Percentiles rank a stretch among this genome's conserved stretches.
Conservation (phyloP, 75 land plant species). For the Adiantum capillusveneris region DNA sequence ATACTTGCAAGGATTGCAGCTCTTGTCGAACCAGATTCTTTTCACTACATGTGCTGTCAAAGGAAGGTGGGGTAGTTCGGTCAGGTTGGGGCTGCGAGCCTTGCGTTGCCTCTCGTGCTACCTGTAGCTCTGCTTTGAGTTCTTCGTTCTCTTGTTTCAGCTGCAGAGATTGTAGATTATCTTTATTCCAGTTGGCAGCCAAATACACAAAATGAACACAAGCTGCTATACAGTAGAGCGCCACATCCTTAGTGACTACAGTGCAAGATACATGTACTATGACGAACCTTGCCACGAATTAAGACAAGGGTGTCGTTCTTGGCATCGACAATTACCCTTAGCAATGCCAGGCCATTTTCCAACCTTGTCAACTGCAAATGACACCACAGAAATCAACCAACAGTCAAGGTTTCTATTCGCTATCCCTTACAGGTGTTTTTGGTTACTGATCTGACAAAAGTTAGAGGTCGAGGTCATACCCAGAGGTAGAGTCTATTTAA, state of each 20-base stretch:
- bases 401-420: too few species aligned
- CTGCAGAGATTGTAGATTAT: slow-evolving; percentile 15
- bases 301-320: slow-evolving; percentile 36
- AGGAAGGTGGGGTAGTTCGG: background rate
- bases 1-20: slow-evolving; percentile 27
- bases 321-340: slow-evolving; percentile 37
- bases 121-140: slow-evolving; percentile 21
- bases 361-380: slow-evolving; percentile 20
- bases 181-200: background rate
- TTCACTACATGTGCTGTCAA: slow-evolving; percentile 18
- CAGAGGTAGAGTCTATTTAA: too few species aligned
- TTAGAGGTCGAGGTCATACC: too few species aligned
- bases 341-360: slow-evolving; percentile 24
- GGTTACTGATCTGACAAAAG: too few species aligned
- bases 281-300: slow-evolving; percentile 31
- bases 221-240: background rate
- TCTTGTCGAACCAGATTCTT: slow-evolving; percentile 34
- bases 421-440: too few species aligned
- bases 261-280: background rate
- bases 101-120: slow-evolving; percentile 11
- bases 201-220: background rate
- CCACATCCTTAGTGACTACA: background rate
- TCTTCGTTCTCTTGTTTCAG: slow-evolving; percentile 42
- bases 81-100: background rate
- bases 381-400: background rate